Percentiles rank a stretch among this genome's conserved stretches.
phyloP scores from a whole-genome alignment of 345 rosid species.

The Populus ilicifolia region DNA sequence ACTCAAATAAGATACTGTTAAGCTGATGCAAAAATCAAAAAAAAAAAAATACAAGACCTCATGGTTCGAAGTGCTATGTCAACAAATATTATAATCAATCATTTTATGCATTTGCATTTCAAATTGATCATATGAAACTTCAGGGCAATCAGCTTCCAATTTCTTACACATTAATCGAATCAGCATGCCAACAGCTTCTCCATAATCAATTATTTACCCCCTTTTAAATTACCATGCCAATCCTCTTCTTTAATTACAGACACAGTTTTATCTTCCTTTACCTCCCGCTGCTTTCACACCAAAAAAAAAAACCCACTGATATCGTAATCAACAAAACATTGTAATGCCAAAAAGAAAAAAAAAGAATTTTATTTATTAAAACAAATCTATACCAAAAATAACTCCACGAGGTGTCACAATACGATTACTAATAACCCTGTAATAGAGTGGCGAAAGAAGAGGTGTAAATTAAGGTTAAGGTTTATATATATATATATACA shows the following conservation, averaged over 20 bases:
- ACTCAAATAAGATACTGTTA: too few species aligned
- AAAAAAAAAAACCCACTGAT: too few species aligned
- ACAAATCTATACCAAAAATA: slow-evolving; percentile 73
- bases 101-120: too few species aligned
- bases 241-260: slow-evolving; percentile 59
- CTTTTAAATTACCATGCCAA: slow-evolving; percentile 46
- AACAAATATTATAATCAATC: too few species aligned
- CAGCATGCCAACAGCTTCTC: slow-evolving; percentile 91
- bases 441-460: slow-evolving; percentile 12
- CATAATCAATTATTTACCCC: slow-evolving; percentile 57
- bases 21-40: not conserved
- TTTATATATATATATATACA: too few species aligned
- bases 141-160: slow-evolving; percentile 3
- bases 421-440: slow-evolving; percentile 65
- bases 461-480: too few species aligned
- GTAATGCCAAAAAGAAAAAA: too few species aligned
- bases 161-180: slow-evolving; percentile 82
- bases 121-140: too few species aligned
- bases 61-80: too few species aligned
- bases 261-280: slow-evolving; percentile 48
- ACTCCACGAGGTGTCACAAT: slow-evolving; percentile 66
- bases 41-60: not conserved
- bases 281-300: slow-evolving; percentile 50
- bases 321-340: too few species aligned
- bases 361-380: not conserved